Conservation (phyloP, 345 rosid genomes). For the Boechera divaricarpa region DNA sequence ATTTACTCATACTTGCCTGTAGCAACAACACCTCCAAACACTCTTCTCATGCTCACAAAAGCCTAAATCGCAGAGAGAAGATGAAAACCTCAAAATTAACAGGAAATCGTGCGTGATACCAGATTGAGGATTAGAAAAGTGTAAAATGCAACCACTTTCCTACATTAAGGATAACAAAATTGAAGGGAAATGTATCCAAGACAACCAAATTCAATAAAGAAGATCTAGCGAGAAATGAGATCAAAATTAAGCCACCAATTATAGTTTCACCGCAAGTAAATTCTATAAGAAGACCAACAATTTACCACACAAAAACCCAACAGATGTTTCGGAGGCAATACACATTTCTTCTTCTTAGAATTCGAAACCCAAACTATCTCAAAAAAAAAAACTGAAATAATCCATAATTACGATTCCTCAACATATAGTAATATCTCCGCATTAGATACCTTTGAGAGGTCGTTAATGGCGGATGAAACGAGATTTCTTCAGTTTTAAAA, state of each 20-base stretch:
- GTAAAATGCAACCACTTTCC: background rate
- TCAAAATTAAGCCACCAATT: background rate
- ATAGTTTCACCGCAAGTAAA: background rate
- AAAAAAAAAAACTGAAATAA: no score
- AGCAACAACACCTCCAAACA: conserved; percentile 35
- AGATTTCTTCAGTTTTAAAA: conserved; percentile 15
- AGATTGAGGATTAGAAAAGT: background rate
- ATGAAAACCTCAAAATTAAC: background rate
- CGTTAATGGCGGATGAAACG: conserved; percentile 42
- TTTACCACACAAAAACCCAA: no score
- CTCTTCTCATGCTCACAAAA: conserved; percentile 35
- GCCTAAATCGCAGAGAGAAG: conserved; percentile 34
- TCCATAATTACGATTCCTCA: no score
- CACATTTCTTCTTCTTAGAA: no score
- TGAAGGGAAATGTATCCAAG: no score
- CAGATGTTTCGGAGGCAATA: background rate
- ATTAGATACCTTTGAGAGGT: conserved; percentile 28
- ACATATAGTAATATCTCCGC: background rate
- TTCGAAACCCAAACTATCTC: no score
- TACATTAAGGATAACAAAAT: conserved; percentile 6
- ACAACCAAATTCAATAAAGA: background rate
- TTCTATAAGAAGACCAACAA: no score
- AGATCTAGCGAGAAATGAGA: conserved; percentile 1
- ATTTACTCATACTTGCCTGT: conserved; percentile 48
- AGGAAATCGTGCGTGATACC: background rate